phyloP scores from a whole-genome alignment of 441 rosid genomes.

The Aquilaria agallochum region DNA sequence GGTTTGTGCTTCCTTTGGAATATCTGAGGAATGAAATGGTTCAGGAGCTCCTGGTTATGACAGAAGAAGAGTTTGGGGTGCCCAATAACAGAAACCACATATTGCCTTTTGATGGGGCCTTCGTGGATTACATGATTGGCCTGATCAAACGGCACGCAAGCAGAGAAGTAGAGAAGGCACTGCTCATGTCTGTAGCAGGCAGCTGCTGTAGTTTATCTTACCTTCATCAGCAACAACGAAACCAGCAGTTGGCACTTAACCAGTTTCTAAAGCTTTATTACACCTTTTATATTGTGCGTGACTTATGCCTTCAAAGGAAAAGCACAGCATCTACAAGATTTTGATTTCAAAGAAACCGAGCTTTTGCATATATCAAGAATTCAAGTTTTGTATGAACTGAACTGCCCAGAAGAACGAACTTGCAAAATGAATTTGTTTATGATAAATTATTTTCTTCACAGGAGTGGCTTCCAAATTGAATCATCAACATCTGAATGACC shows the following conservation, averaged over 20 bases:
- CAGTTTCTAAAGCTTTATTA: conserved; percentile 2
- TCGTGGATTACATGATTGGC: conserved; percentile 25
- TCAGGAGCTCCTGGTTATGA: conserved; percentile 16
- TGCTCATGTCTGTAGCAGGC: conserved; percentile 18
- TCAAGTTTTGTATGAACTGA: too few relatives aligned
- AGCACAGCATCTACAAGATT: too few relatives aligned
- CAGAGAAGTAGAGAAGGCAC: conserved; percentile 21
- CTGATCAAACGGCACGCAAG: conserved; percentile 14
- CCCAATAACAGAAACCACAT: conserved; percentile 29
- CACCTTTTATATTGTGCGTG: too few relatives aligned
- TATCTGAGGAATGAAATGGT: conserved; percentile 21
- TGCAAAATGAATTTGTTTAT: too few relatives aligned
- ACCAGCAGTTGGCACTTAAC: conserved; percentile 2
- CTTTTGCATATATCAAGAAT: too few relatives aligned
- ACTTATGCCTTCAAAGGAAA: too few relatives aligned
- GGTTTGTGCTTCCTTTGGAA: conserved; percentile 23
- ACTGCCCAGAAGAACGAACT: too few relatives aligned
- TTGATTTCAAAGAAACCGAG: too few relatives aligned
- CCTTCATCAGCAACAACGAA: conserved; percentile 9
- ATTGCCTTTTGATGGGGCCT: conserved; percentile 36
- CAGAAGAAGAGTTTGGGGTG: conserved; percentile 27
- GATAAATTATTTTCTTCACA: too few relatives aligned
- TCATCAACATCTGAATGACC: too few relatives aligned
- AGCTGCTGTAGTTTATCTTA: conserved; percentile 1
- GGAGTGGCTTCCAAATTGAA: too few relatives aligned